Evolutionary conservation across 2,329 filamentous ascomycete genomes (phyloP).

Genomic region (Cladosporium sp.): DNA sequence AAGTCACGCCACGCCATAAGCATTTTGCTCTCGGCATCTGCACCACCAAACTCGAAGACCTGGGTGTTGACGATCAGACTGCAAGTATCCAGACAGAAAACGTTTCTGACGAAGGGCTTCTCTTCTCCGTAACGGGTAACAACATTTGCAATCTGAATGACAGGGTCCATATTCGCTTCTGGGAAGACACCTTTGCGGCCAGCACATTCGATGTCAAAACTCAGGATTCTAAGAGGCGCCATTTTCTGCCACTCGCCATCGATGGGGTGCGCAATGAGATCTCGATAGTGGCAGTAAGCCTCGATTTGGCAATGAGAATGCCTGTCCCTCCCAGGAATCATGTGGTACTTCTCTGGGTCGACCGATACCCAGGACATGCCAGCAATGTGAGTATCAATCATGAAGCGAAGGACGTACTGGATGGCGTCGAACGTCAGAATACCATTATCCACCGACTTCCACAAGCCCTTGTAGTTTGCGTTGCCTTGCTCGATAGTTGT

Average conservation of each 20-base stretch:
- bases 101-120: conserved; percentile 92
- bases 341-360: conserved; percentile 65
- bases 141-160: conserved; percentile 97
- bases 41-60: conserved; percentile 67
- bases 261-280: conserved; percentile 80
- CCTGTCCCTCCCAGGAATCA: conserved; percentile 60
- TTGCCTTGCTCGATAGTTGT: conserved; percentile 67
- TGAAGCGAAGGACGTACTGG: conserved; percentile 90
- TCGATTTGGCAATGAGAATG: conserved; percentile 97
- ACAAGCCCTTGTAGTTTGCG: conserved; percentile 87
- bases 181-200: conserved; percentile 97
- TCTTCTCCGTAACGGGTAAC: conserved; percentile 92
- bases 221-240: conserved; percentile 85
- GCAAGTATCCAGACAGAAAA: conserved; percentile 90
- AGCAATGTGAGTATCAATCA: conserved; percentile 92
- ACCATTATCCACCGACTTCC: conserved; percentile 65
- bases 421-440: conserved; percentile 94
- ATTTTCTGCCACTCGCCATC: conserved; percentile 98
- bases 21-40: conserved; percentile 71
- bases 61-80: conserved; percentile 94
- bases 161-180: conserved; percentile 82
- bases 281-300: conserved; percentile 73
- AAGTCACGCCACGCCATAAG: conserved; percentile 90
- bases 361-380: conserved; percentile 98
- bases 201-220: conserved; percentile 98